A percentile compares a stretch with the other conserved stretches of the same genome.
Evolutionary conservation across 164 flowering plant genomes (phyloP).

Genomic region (Stephania cephalantha): DNA sequence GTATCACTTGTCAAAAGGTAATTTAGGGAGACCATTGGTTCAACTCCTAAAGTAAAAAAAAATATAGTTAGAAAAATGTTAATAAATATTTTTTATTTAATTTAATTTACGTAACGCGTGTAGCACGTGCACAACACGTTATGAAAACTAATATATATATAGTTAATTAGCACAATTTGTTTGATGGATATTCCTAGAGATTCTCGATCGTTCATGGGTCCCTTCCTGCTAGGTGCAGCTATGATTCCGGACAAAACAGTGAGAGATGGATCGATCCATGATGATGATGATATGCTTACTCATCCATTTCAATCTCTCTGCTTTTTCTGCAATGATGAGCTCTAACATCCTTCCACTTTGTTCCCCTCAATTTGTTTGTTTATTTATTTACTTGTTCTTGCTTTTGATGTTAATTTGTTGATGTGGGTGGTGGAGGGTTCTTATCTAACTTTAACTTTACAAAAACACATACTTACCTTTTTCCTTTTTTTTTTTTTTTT

Average conservation of each 20-base stretch:
- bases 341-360: constrained; percentile 39
- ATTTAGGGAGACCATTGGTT: no score
- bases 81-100: no score
- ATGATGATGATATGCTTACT: neutral
- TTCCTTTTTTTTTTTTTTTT: constrained; percentile 10
- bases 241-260: neutral
- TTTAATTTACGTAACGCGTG: no score
- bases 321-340: constrained; percentile 20
- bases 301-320: constrained; percentile 5
- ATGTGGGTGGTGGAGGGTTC: constrained; percentile 38
- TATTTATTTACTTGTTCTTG: constrained; percentile 1
- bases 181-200: no score
- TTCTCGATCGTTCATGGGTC: no score
- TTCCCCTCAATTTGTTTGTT: constrained; percentile 12
- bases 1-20: no score
- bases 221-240: neutral
- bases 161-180: no score
- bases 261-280: neutral
- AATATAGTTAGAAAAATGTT: no score
- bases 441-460: constrained; percentile 32
- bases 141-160: no score
- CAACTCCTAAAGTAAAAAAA: no score
- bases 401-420: neutral
- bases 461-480: constrained; percentile 12
- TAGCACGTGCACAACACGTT: no score